A percentile compares a stretch with the other conserved stretches of the same genome.
Conservation (phyloP, 2,329 filamentous ascomycete species). For the Metarhizium guizhouense region DNA sequence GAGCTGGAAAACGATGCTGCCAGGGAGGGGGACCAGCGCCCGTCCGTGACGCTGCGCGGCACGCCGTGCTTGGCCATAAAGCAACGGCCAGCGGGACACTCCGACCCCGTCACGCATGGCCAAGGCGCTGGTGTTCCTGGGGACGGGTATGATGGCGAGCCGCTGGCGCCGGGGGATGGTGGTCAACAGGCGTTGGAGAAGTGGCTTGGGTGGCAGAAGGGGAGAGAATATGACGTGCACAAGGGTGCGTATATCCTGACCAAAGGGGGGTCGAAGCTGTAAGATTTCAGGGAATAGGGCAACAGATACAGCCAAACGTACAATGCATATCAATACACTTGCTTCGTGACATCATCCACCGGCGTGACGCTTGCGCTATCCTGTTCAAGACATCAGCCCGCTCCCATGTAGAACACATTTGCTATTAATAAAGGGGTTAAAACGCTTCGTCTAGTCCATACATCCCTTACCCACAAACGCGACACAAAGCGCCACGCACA, state of each 20-base stretch:
- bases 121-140: constrained; percentile 59
- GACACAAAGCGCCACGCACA: background rate
- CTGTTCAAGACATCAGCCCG: too few relatives aligned
- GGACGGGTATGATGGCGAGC: constrained; percentile 53
- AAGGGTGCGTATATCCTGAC: constrained; percentile 51
- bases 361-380: too few relatives aligned
- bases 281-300: background rate
- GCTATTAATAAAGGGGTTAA: background rate
- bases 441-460: constrained; percentile 2
- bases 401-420: background rate
- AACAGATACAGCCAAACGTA: background rate
- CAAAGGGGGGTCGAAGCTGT: constrained; percentile 22
- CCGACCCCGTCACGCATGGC: constrained; percentile 36
- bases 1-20: constrained; percentile 51
- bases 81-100: constrained; percentile 23
- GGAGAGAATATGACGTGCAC: constrained; percentile 59
- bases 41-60: constrained; percentile 56
- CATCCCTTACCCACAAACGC: background rate
- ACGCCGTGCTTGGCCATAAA: constrained; percentile 61
- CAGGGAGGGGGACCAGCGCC: constrained; percentile 62
- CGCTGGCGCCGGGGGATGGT: constrained; percentile 58
- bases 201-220: constrained; percentile 74
- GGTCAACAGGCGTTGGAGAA: constrained; percentile 58
- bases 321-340: background rate
- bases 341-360: background rate